These are phyloP conservation scores for Sparassis latifolia DNA, from an alignment of 1,284 basidiomycete species.

Conservation along the genomic window DNA sequence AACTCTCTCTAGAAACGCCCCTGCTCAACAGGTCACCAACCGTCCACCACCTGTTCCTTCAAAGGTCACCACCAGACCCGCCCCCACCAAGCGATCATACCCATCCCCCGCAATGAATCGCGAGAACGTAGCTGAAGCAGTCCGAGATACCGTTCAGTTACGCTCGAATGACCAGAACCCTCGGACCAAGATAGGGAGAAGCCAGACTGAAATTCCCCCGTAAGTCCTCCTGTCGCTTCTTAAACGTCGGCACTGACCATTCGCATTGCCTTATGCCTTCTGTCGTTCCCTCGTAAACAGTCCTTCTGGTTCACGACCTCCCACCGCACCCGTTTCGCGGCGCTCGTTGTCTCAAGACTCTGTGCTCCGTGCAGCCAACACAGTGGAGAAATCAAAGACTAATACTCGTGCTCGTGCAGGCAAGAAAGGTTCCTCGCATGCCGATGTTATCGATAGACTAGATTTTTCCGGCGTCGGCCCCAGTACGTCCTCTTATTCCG, in stretches of 20 bases:
- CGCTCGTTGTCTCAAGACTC: conserved; percentile 72
- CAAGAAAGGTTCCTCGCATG: conserved; percentile 68
- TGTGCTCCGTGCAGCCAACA: conserved; percentile 30
- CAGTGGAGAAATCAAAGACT: conserved; percentile 48
- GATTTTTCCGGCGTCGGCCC: conserved; percentile 67
- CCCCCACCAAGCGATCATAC: conserved; percentile 17
- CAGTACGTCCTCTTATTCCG: conserved; percentile 43
- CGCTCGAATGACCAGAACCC: conserved; percentile 30
- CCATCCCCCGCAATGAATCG: conserved; percentile 22
- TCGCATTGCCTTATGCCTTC: conserved; percentile 11
- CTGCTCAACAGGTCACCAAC: conserved; percentile 21
- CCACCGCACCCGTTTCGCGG: conserved; percentile 34
- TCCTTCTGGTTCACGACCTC: conserved; percentile 23
- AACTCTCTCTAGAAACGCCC: conserved; percentile 25
- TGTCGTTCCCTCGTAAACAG: conserved; percentile 19
- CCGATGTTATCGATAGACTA: conserved; percentile 60
- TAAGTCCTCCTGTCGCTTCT: conserved; percentile 22
- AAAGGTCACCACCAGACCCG: conserved; percentile 26
- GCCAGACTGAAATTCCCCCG: conserved; percentile 35
- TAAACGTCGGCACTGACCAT: no score
- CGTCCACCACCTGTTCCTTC: conserved; percentile 35
- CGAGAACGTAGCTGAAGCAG: conserved; percentile 49
- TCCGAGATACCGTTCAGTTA: conserved; percentile 56
- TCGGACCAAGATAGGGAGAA: conserved; percentile 39
- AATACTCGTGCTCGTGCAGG: conserved; percentile 22